Percentiles rank a stretch among this genome's conserved stretches.
These are phyloP conservation scores for Botryosphaeria dothidea DNA, from an alignment of 2,329 filamentous ascomycete genomes.

Conservation along the genomic window DNA sequence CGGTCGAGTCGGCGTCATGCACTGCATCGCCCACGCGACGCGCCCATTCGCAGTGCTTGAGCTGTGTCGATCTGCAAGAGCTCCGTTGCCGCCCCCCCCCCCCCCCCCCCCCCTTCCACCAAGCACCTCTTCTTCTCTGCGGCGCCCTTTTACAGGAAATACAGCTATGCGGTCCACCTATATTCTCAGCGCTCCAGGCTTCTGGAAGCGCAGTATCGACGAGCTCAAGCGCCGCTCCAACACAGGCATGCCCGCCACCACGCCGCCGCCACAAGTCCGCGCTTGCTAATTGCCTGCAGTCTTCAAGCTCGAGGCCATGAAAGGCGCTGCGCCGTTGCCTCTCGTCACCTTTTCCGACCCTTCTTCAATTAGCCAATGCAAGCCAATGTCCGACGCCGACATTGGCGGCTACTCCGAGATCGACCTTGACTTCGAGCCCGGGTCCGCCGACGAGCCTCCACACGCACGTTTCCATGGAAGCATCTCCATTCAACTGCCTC, in stretches of 20 bases:
- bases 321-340: conserved; percentile 63
- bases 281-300: conserved; percentile 49
- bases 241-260: conserved; percentile 47
- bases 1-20: conserved; percentile 4
- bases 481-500: conserved; percentile 84
- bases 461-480: conserved; percentile 83
- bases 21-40: background rate
- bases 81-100: background rate
- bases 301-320: conserved; percentile 68
- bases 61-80: background rate
- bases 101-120: background rate
- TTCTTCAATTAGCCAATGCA: conserved; percentile 51
- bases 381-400: conserved; percentile 82
- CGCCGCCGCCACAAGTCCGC: conserved; percentile 31
- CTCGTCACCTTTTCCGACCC: conserved; percentile 64
- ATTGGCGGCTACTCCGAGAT: conserved; percentile 84
- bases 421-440: conserved; percentile 64
- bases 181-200: conserved; percentile 43
- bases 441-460: conserved; percentile 51
- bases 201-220: conserved; percentile 59
- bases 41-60: background rate
- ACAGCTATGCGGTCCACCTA: conserved; percentile 12
- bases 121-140: background rate
- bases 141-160: background rate
- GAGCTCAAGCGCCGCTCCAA: conserved; percentile 59